These are phyloP conservation scores for Verticillium klebahnii DNA, from an alignment of 2,329 filamentous ascomycete genomes.

Conservation along the genomic window DNA sequence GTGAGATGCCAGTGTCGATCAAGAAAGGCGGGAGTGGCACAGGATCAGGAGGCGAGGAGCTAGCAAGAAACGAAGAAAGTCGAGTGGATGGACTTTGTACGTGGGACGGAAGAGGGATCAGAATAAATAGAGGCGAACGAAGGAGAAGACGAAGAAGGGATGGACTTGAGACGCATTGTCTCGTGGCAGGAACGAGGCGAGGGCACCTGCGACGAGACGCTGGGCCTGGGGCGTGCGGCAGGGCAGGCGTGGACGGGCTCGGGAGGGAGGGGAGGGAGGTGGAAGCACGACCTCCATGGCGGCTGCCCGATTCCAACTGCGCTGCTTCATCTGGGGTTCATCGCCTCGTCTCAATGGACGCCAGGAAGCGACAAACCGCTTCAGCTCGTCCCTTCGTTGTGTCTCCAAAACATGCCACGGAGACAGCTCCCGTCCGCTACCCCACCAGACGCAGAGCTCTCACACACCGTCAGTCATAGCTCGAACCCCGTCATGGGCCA, in stretches of 20 bases:
- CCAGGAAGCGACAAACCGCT: not conserved
- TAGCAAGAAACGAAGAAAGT: not conserved
- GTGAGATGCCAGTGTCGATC: constrained; percentile 1
- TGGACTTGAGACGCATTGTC: not conserved
- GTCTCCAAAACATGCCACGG: not conserved
- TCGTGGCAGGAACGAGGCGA: not conserved
- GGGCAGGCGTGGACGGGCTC: not conserved
- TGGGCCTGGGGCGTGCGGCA: not conserved
- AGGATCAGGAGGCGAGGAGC: not conserved
- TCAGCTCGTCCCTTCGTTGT: not conserved
- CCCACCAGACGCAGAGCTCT: not conserved
- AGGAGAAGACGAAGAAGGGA: constrained; percentile 1
- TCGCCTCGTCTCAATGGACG: not conserved
- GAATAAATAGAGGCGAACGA: not conserved
- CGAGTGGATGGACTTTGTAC: not conserved
- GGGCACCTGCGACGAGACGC: not conserved
- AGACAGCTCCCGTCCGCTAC: not conserved
- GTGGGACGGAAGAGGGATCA: not conserved
- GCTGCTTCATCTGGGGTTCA: not conserved
- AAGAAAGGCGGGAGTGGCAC: not conserved
- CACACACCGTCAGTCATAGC: not conserved
- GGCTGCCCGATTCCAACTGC: not conserved
- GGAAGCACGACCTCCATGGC: not conserved
- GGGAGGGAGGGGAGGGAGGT: not conserved
- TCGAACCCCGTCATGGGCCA: not conserved